Percentiles rank a stretch among this genome's conserved stretches.
phyloP scores from a whole-genome alignment of 2,329 filamentous ascomycete species.

The Stachybotrys elegans region DNA sequence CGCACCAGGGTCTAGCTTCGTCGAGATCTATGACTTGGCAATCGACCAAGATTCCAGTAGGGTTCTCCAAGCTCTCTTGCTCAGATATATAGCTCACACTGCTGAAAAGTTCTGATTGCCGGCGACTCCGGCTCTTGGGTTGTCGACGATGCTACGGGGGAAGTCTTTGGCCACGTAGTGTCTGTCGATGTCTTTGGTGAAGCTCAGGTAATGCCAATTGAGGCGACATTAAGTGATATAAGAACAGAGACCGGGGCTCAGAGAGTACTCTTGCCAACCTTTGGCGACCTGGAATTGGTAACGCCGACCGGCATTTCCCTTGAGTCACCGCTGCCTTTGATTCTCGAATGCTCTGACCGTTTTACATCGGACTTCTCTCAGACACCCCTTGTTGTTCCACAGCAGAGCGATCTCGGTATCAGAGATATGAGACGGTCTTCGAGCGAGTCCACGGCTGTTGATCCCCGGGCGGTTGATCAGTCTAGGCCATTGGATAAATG shows the following conservation, averaged over 20 bases:
- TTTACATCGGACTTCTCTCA: too few species aligned
- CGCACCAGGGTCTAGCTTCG: neutral
- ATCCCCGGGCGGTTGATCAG: too few species aligned
- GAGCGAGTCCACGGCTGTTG: too few species aligned
- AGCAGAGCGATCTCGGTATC: too few species aligned
- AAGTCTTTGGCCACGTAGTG: slow-evolving; percentile 7
- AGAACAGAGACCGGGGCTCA: neutral
- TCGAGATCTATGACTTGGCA: neutral
- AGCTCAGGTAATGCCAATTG: neutral
- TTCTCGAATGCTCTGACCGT: too few species aligned
- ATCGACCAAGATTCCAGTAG: neutral
- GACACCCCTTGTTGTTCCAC: too few species aligned
- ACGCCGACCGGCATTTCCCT: too few species aligned
- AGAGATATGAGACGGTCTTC: too few species aligned
- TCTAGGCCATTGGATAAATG: too few species aligned
- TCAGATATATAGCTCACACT: neutral
- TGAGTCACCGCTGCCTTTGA: too few species aligned
- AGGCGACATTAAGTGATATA: neutral
- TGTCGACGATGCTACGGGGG: neutral
- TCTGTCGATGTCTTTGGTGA: slow-evolving; percentile 7
- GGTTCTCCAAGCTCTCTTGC: neutral
- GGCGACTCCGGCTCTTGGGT: slow-evolving; percentile 10
- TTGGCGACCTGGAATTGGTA: too few species aligned
- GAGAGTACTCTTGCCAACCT: neutral
- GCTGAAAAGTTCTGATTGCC: neutral